Percentiles rank a stretch among this genome's conserved stretches.
Conservation (phyloP, 805 yeast genomes). For the Suhomyces prunicola region DNA sequence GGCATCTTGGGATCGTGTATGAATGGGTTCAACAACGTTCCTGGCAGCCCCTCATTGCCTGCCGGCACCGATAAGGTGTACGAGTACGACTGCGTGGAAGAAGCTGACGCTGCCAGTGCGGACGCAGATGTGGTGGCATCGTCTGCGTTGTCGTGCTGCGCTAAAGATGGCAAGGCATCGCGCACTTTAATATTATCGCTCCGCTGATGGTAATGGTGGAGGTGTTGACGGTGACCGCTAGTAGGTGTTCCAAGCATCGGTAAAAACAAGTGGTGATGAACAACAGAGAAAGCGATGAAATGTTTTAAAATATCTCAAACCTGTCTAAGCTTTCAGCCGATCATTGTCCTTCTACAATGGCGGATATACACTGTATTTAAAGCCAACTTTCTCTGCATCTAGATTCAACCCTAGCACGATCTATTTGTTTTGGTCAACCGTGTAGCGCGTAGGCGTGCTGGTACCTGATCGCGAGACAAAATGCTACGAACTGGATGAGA, state of each 20-base stretch:
- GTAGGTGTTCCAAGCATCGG: not conserved
- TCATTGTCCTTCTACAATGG: not conserved
- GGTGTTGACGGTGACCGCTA: not conserved
- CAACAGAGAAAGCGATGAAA: not conserved
- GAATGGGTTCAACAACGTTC: slow-evolving; percentile 26
- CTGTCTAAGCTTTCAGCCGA: not conserved
- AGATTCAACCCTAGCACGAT: not conserved
- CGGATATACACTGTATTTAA: not conserved
- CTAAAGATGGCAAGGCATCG: not conserved
- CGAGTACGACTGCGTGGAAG: slow-evolving; percentile 2
- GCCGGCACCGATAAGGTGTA: slow-evolving; percentile 2
- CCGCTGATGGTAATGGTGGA: not conserved
- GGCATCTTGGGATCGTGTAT: slow-evolving; percentile 23
- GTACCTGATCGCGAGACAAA: not conserved
- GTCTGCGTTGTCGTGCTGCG: not conserved
- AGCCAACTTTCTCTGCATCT: not conserved
- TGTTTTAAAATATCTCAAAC: not conserved
- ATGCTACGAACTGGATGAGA: not conserved
- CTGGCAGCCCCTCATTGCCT: not conserved
- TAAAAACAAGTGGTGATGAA: not conserved
- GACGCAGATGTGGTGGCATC: not conserved
- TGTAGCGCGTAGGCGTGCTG: not conserved
- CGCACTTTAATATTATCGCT: not conserved
- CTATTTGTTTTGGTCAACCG: not conserved
- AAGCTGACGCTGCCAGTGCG: not conserved